A percentile compares a stretch with the other conserved stretches of the same genome.
Evolutionary conservation across 1,284 basidiomycete genomes (phyloP).

Genomic region (Omphalotus olearius): DNA sequence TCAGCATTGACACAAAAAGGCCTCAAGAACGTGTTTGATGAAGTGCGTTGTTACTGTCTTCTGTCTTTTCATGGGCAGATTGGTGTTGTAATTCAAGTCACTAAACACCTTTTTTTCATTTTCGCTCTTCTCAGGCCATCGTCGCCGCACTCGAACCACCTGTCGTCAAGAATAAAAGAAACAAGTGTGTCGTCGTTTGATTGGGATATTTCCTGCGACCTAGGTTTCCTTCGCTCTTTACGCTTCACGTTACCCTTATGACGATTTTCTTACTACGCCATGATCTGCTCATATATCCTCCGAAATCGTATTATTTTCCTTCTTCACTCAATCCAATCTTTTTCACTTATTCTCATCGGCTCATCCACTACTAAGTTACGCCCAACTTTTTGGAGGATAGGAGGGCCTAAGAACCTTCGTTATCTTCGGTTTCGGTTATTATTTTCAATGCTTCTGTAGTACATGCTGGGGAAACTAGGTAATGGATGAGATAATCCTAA

Average conservation of each 20-base stretch:
- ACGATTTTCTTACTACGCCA: slow-evolving; percentile 8
- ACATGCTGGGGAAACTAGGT: slow-evolving; percentile 11
- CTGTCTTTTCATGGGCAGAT: slow-evolving; percentile 10
- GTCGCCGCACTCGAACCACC: slow-evolving; percentile 98
- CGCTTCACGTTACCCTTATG: slow-evolving; percentile 11
- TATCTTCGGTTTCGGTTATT: slow-evolving; percentile 7
- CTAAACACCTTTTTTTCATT: slow-evolving; percentile 8
- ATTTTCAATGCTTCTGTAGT: slow-evolving; percentile 11
- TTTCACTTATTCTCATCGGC: slow-evolving; percentile 7
- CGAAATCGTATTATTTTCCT: slow-evolving; percentile 12
- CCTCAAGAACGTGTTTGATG: slow-evolving; percentile 99
- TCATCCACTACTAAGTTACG: slow-evolving; percentile 11
- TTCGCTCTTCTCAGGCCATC: slow-evolving; percentile 67
- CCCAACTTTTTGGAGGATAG: slow-evolving; percentile 11
- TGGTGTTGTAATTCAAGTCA: slow-evolving; percentile 13
- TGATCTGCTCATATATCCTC: slow-evolving; percentile 17
- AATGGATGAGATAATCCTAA: slow-evolving; percentile 10
- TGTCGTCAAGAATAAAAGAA: slow-evolving; percentile 75
- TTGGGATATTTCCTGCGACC: slow-evolving; percentile 19
- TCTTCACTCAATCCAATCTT: slow-evolving; percentile 4
- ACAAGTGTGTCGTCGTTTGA: slow-evolving; percentile 84
- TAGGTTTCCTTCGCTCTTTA: slow-evolving; percentile 19
- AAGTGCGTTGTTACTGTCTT: slow-evolving; percentile 54
- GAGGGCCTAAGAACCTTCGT: slow-evolving; percentile 3
- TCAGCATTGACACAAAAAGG: slow-evolving; percentile 99